These are phyloP conservation scores for Picochlorum costavermella DNA, from an alignment of 139 green algal species.

Conservation along the genomic window DNA sequence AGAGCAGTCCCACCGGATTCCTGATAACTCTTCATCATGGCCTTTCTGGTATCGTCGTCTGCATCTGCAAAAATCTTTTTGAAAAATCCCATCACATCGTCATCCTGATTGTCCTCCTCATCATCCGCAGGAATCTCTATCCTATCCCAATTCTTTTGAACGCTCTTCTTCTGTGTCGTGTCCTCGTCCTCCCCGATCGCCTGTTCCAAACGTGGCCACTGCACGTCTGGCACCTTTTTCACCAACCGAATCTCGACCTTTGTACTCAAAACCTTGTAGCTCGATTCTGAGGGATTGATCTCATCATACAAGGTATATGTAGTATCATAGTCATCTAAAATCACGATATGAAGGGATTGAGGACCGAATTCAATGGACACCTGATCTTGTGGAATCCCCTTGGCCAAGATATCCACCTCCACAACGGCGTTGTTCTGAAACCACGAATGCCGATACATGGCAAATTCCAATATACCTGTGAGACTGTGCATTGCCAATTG, in stretches of 20 bases:
- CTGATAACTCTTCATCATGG: constrained; percentile 96
- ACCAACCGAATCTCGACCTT: constrained; percentile 72
- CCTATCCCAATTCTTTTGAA: constrained; percentile 55
- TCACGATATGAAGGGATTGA: constrained; percentile 6
- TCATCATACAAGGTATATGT: constrained; percentile 48
- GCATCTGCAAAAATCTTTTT: constrained; percentile 56
- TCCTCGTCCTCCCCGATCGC: not conserved
- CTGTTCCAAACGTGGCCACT: constrained; percentile 59
- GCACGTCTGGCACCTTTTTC: constrained; percentile 43
- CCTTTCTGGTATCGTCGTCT: constrained; percentile 79
- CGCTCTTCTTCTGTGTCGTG: constrained; percentile 8
- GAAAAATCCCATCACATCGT: constrained; percentile 63
- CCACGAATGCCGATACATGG: constrained; percentile 49
- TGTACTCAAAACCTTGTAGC: constrained; percentile 52
- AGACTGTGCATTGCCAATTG: no score
- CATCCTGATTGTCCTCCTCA: constrained; percentile 75
- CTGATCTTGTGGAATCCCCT: constrained; percentile 55
- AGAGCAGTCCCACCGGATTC: constrained; percentile 79
- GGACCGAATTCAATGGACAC: constrained; percentile 17
- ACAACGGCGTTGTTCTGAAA: constrained; percentile 61
- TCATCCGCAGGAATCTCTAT: constrained; percentile 64
- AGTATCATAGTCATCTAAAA: constrained; percentile 41
- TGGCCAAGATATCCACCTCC: constrained; percentile 72
- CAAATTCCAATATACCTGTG: no score
- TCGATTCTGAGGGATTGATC: constrained; percentile 31